Conservation (phyloP, 2,329 filamentous ascomycete species). For the Xylaria sp. region DNA sequence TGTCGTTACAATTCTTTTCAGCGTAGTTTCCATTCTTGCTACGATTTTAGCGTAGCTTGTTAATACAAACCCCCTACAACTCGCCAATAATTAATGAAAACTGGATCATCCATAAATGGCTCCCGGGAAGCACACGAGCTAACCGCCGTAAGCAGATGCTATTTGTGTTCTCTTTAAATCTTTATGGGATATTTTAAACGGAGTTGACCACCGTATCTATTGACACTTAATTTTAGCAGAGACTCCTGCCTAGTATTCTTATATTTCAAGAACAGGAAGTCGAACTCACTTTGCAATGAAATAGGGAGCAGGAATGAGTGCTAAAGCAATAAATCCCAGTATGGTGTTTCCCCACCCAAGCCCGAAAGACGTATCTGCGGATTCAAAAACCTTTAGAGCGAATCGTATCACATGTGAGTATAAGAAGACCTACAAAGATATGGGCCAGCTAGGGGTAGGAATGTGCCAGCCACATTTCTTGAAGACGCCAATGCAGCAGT, state of each 20-base stretch:
- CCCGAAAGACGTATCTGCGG: conserved; percentile 24
- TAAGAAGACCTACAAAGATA: conserved; percentile 26
- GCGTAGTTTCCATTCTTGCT: too few species aligned
- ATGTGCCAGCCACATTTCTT: conserved; percentile 31
- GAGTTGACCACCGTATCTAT: conserved; percentile 13
- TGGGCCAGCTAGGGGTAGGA: conserved; percentile 33
- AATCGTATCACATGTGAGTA: neutral
- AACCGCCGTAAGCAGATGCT: neutral
- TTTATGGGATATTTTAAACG: conserved; percentile 21
- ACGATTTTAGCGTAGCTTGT: too few species aligned
- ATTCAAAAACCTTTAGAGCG: conserved; percentile 2
- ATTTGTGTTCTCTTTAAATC: conserved; percentile 5
- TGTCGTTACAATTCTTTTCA: too few species aligned
- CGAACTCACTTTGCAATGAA: conserved; percentile 29
- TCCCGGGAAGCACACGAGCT: neutral
- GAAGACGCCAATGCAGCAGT: conserved; percentile 30
- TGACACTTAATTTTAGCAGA: neutral
- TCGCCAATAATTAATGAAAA: neutral
- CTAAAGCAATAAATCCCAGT: conserved; percentile 26
- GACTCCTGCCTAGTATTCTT: neutral
- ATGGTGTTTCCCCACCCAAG: conserved; percentile 34
- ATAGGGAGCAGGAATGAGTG: conserved; percentile 30
- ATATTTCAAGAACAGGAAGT: neutral
- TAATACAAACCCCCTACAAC: neutral
- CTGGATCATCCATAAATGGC: neutral